Evolutionary conservation across 306 rosid species (phyloP).

Genomic region (Luffa acutangula): DNA sequence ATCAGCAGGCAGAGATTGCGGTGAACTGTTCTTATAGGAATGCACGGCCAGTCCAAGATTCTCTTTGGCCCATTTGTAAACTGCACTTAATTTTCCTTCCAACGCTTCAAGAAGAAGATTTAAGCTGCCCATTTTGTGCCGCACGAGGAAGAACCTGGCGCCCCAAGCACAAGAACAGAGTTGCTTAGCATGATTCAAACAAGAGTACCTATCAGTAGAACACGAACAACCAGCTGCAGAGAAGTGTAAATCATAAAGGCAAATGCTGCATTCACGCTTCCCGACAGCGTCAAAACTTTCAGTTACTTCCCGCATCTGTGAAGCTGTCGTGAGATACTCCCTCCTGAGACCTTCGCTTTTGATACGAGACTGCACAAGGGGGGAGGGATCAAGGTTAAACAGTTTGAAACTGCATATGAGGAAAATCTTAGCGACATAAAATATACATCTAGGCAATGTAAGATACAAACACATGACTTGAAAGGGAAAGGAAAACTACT

Average conservation of each 20-base stretch:
- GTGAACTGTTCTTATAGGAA: slow-evolving; percentile 21
- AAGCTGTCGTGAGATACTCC: slow-evolving; percentile 44
- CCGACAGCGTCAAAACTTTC: slow-evolving; percentile 26
- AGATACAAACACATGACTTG: background rate
- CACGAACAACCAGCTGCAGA: slow-evolving; percentile 72
- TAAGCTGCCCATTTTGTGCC: slow-evolving; percentile 49
- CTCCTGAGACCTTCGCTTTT: slow-evolving; percentile 44
- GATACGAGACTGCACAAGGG: slow-evolving; percentile 44
- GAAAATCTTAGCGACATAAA: background rate
- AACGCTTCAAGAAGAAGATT: slow-evolving; percentile 64
- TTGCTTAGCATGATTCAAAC: slow-evolving; percentile 70
- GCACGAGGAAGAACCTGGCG: slow-evolving; percentile 36
- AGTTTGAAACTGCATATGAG: background rate
- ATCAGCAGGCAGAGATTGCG: slow-evolving; percentile 8
- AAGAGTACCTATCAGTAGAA: slow-evolving; percentile 48
- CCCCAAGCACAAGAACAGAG: slow-evolving; percentile 73
- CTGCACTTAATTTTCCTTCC: slow-evolving; percentile 57
- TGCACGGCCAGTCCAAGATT: slow-evolving; percentile 46
- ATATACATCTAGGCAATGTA: background rate
- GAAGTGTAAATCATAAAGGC: slow-evolving; percentile 57
- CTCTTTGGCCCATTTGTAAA: slow-evolving; percentile 61
- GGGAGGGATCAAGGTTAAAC: background rate
- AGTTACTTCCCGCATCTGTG: slow-evolving; percentile 35
- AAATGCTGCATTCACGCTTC: slow-evolving; percentile 68
- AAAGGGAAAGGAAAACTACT: background rate